A percentile compares a stretch with the other conserved stretches of the same genome.
Conservation (phyloP, 2,329 filamentous ascomycete species). For the Neofusicoccum umdonicola region DNA sequence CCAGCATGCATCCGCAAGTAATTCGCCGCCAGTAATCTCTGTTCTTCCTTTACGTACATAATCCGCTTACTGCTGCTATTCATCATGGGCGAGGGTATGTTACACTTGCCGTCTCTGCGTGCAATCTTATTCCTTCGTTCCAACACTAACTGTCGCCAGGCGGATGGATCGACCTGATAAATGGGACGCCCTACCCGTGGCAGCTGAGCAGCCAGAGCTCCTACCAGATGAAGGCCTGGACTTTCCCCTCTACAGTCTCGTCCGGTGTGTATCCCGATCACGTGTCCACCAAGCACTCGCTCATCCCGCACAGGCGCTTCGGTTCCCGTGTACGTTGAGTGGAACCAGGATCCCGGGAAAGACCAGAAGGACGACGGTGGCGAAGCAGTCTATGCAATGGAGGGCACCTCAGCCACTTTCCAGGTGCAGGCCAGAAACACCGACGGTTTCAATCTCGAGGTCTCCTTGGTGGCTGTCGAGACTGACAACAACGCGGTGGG, state of each 20-base stretch:
- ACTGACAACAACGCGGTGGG: slow-evolving; percentile 34
- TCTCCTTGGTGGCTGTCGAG: slow-evolving; percentile 28
- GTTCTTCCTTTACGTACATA: background rate
- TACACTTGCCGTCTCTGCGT: background rate
- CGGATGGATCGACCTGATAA: slow-evolving; percentile 39
- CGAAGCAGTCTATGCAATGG: slow-evolving; percentile 35
- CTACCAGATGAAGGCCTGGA: slow-evolving; percentile 41
- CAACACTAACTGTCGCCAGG: slow-evolving; percentile 22
- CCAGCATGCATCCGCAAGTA: background rate
- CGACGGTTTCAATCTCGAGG: slow-evolving; percentile 26
- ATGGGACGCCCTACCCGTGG: slow-evolving; percentile 42
- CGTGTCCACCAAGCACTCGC: background rate
- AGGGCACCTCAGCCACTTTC: slow-evolving; percentile 30
- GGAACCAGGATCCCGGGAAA: slow-evolving; percentile 26
- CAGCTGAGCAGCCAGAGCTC: slow-evolving; percentile 28
- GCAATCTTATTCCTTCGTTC: background rate
- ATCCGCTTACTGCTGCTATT: background rate
- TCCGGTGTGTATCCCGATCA: slow-evolving; percentile 23
- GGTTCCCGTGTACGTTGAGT: slow-evolving; percentile 32
- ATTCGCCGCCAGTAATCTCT: background rate
- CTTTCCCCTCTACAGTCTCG: slow-evolving; percentile 31
- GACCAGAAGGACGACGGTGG: slow-evolving; percentile 32
- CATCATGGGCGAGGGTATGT: slow-evolving; percentile 17
- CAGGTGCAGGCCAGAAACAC: slow-evolving; percentile 31
- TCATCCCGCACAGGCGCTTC: slow-evolving; percentile 24